phyloP scores from a whole-genome alignment of 2,329 filamentous ascomycete genomes.

The Fusarium coffeatum region DNA sequence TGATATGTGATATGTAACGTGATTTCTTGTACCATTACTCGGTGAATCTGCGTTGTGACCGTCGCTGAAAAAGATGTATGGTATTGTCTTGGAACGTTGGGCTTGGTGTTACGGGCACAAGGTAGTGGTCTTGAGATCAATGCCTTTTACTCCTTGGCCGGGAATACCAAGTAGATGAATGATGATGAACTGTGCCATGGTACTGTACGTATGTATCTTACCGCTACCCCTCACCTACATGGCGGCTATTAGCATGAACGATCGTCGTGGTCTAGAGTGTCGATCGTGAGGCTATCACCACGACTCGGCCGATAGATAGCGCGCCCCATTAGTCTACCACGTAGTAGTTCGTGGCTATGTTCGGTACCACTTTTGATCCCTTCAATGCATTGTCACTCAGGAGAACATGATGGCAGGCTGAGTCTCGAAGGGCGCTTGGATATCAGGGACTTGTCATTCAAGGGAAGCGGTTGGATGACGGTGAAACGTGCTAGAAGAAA shows the following conservation, averaged over 20 bases:
- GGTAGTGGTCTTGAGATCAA: neutral
- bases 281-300: slow-evolving; percentile 33
- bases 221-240: slow-evolving; percentile 11
- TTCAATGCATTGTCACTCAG: neutral
- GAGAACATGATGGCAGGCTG: neutral
- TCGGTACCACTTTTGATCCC: neutral
- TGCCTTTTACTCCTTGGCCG: neutral
- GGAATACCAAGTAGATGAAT: neutral
- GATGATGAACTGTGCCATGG: neutral
- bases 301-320: slow-evolving; percentile 16
- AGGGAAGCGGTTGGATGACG: slow-evolving; percentile 5
- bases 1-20: slow-evolving; percentile 3
- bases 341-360: neutral
- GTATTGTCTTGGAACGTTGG: neutral
- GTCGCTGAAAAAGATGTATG: neutral
- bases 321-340: neutral
- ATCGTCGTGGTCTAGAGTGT: slow-evolving; percentile 16
- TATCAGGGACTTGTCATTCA: neutral
- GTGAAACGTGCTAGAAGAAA: slow-evolving; percentile 33
- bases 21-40: neutral
- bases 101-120: neutral
- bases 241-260: neutral
- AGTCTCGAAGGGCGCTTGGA: neutral
- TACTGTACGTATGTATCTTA: neutral
- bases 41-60: neutral